Conservation (phyloP, 352 stramenopile species). For the Bremia lactucae region DNA sequence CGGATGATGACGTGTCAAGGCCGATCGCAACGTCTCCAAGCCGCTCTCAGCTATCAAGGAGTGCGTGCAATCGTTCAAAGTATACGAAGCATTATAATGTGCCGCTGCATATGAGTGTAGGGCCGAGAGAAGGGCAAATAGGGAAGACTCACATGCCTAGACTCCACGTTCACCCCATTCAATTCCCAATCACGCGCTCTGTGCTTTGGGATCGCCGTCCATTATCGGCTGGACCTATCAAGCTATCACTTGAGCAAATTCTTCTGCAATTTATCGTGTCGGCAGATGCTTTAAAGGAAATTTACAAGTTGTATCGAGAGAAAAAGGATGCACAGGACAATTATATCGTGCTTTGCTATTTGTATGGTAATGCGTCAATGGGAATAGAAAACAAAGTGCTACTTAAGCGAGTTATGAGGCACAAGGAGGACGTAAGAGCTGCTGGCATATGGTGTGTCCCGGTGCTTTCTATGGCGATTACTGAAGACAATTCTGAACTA, state of each 20-base stretch:
- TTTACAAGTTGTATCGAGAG: conserved; percentile 25
- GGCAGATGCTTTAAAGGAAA: conserved; percentile 34
- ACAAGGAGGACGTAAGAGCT: conserved; percentile 17
- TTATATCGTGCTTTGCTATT: conserved; percentile 28
- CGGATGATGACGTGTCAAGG: conserved; percentile 39
- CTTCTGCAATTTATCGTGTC: conserved; percentile 38
- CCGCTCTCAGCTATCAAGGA: conserved; percentile 11
- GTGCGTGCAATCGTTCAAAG: conserved; percentile 2
- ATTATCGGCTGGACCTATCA: conserved; percentile 28
- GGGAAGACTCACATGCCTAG: conserved; percentile 5
- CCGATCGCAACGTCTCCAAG: not conserved
- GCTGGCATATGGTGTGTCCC: conserved; percentile 27
- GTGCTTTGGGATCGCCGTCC: conserved; percentile 65
- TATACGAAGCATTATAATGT: not conserved
- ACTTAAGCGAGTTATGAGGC: conserved; percentile 17
- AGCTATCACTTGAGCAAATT: conserved; percentile 31
- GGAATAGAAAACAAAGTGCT: conserved; percentile 12
- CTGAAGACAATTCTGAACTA: conserved; percentile 2
- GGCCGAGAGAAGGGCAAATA: conserved; percentile 1
- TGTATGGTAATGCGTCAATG: conserved; percentile 20
- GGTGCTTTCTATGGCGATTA: conserved; percentile 13
- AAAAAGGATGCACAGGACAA: conserved; percentile 1
- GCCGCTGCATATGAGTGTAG: conserved; percentile 6
- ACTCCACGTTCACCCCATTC: conserved; percentile 44
- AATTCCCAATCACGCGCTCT: conserved; percentile 55